Conservation (phyloP, 2,329 filamentous ascomycete genomes). For the Aspergillus aculeatinus region DNA sequence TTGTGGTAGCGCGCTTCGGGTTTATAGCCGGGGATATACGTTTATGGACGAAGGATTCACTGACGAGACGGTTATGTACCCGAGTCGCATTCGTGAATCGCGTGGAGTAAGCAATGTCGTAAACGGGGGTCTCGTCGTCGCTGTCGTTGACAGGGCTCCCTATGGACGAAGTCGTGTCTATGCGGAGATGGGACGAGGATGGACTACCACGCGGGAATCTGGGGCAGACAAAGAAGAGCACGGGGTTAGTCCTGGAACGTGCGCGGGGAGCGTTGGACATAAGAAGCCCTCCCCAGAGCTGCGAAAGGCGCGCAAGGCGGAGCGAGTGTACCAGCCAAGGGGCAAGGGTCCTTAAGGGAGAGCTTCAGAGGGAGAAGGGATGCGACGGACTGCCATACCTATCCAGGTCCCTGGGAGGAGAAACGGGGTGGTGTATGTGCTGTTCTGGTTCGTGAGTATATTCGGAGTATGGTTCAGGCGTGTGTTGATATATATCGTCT, state of each 20-base stretch:
- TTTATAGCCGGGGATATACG: slow-evolving; percentile 67
- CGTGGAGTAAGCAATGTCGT: slow-evolving; percentile 23
- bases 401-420: slow-evolving; percentile 40
- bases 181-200: slow-evolving; percentile 32
- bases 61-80: slow-evolving; percentile 43
- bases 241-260: slow-evolving; percentile 27
- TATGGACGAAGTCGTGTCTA: slow-evolving; percentile 30
- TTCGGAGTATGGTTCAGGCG: not conserved
- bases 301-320: slow-evolving; percentile 8
- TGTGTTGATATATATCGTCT: not conserved
- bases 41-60: slow-evolving; percentile 54
- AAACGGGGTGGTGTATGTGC: slow-evolving; percentile 27
- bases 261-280: slow-evolving; percentile 22
- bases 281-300: slow-evolving; percentile 16
- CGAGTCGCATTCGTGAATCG: slow-evolving; percentile 40
- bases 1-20: slow-evolving; percentile 40
- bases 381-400: slow-evolving; percentile 33
- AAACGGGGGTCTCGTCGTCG: slow-evolving; percentile 29
- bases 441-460: not conserved
- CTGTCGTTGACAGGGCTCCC: slow-evolving; percentile 29
- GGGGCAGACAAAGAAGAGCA: slow-evolving; percentile 23
- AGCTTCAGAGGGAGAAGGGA: slow-evolving; percentile 5
- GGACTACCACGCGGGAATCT: slow-evolving; percentile 44
- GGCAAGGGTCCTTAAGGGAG: slow-evolving; percentile 3
- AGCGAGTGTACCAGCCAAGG: slow-evolving; percentile 5